Evolutionary conservation across 352 stramenopile species (phyloP), one percentile per base, ranked within the genome.

Genomic region (Globisporangium okanoganense): DNA sequence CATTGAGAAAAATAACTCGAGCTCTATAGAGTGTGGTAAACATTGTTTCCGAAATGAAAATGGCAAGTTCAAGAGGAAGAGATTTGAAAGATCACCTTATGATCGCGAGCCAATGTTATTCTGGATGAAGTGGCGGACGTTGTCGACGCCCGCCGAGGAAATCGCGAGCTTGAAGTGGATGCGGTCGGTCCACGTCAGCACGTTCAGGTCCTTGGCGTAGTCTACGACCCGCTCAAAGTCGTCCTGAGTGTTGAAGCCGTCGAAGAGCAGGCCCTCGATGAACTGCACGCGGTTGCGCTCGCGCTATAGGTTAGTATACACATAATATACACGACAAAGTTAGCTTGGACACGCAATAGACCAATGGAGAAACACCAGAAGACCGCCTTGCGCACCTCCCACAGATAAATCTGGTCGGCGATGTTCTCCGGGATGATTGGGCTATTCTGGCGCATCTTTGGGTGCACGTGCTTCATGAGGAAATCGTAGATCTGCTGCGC

Each of bases 401-500:
- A 97, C 49, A 97, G 70, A 61, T 96, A 92, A 31, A 97, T 85
- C 69, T 97, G 88, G 65, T 96, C 88, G 29, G 91, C 86, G 65
- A 96, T 92, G 62, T 96, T 95, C 41, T 96, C 87, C 0, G 88
- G 88, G 55, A 96, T 88, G 45, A 95, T 75, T 7, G 83, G 83
- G 2, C 47, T 78, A 65, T 92, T 92, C 44, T 63, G 58, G 5
- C 81, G 73, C 81, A 94, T 93, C 50, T 88, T 90, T 16, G 85
- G 83, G 66, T 96, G 88, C 18, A 83, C 87, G 56, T 96, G 85
- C 62, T 93, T 88, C 70, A 92, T 92, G 14, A 97, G 58, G 65
- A 97, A 97, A 71, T 96, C 82, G 62, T 97, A 94, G 31, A 97
- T 96, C 63, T 97, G 88, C 61, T 95, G 79, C 20, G 88, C 89